Conservation (phyloP, 306 rosid species). For the Rubus parviflorus region DNA sequence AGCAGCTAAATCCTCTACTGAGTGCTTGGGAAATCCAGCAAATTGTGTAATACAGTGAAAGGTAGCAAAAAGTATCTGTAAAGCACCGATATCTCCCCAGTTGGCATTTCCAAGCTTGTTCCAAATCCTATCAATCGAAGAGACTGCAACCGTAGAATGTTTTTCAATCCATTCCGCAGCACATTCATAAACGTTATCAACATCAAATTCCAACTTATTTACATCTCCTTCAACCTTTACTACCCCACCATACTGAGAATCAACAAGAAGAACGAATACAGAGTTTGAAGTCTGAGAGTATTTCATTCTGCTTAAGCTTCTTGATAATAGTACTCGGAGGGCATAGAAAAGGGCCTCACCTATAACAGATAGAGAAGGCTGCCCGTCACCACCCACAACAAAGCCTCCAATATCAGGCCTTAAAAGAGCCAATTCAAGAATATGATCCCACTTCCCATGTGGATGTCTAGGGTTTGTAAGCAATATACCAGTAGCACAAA, state of each 20-base stretch:
- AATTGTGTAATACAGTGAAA: slow-evolving; percentile 77
- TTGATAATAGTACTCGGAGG: slow-evolving; percentile 70
- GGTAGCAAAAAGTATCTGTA: slow-evolving; percentile 89
- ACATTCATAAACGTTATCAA: slow-evolving; percentile 77
- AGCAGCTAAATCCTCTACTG: slow-evolving; percentile 90
- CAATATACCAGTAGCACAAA: slow-evolving; percentile 81
- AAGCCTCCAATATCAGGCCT: slow-evolving; percentile 73
- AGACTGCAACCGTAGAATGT: slow-evolving; percentile 76
- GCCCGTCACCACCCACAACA: slow-evolving; percentile 48
- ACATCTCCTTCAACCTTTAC: slow-evolving; percentile 95
- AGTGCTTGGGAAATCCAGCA: slow-evolving; percentile 88
- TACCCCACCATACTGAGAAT: slow-evolving; percentile 93
- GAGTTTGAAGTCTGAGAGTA: slow-evolving; percentile 58
- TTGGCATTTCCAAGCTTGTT: slow-evolving; percentile 97
- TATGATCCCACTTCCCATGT: slow-evolving; percentile 90
- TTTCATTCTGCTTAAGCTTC: slow-evolving; percentile 74
- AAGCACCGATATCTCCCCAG: slow-evolving; percentile 89
- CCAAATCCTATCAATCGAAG: slow-evolving; percentile 91
- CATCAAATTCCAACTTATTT: slow-evolving; percentile 73
- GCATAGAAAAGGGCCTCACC: slow-evolving; percentile 93
- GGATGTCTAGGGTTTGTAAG: slow-evolving; percentile 81
- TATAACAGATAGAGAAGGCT: slow-evolving; percentile 60
- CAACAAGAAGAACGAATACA: slow-evolving; percentile 76
- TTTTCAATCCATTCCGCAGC: slow-evolving; percentile 92
- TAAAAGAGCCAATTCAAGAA: slow-evolving; percentile 80